Base-by-base conservation (phyloP, 1,139 yeast genomes). In the Candida gigantensis region DNA sequence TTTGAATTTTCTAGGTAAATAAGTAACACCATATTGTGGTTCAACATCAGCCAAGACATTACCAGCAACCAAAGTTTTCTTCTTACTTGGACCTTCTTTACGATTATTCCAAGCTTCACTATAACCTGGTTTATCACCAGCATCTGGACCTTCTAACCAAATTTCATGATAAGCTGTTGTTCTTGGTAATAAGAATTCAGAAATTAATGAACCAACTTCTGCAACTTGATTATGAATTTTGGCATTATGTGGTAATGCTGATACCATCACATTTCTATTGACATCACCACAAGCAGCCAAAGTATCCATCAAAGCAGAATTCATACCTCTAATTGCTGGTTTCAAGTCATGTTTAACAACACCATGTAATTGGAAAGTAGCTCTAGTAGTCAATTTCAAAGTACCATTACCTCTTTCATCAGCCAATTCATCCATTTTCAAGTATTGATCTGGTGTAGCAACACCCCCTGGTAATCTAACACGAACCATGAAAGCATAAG, bases 271-370 rank as follows among this genome's bases (percentile, higher is more conserved):
- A 58, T 90, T 90, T 77, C 97, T 85, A 67, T 88, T 87, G 29
- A 90, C 97, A 68, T 92, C 98, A 72, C 98, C 98, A 74, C 97
- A 90, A 2, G 97, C 98, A 45, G 96, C 97, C 43, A 92, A 77
- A 10, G 97, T 90, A 58, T 92, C 97, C 81, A 92, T 77, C 52
- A 90, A 75, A 9, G 83, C 84, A 16, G 95, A 71, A 60, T 90
- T 90, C 83, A 92, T 89, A 34, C 94, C 96, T 68, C 96, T 84
- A 49, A 92, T 87, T 2, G 96, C 84, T 13, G 94, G 89, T 64
- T 88, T 89, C 61, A 92, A 73, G 55, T 90, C 77, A 59, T 84
- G 90, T 67, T 92, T 92, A 41, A 92, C 87, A 43, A 92, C 81
- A 60, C 98, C 97, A 55, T 92, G 98, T 46, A 90, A 73, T 72